Conservation (phyloP, 345 rosid species). For the Cardiospermum halicacabum region DNA sequence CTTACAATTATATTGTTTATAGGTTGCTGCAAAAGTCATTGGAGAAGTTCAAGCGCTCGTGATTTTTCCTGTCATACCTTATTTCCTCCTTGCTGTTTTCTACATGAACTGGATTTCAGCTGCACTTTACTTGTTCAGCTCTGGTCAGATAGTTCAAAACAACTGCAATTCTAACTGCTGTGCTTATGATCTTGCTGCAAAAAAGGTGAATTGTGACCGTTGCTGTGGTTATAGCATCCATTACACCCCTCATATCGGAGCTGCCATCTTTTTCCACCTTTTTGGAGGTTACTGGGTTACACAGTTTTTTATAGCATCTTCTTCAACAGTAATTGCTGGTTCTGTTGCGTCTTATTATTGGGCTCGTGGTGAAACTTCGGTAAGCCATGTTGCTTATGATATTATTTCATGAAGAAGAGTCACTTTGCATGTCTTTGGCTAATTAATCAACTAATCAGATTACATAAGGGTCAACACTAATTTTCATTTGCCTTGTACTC, state of each 20-base stretch:
- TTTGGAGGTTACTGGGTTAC: slow-evolving; percentile 99
- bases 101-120: slow-evolving; percentile 96
- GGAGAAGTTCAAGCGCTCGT: slow-evolving; percentile 97
- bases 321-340: slow-evolving; percentile 87
- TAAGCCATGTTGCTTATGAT: slow-evolving; percentile 29
- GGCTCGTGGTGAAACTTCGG: slow-evolving; percentile 85
- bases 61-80: slow-evolving; percentile 81
- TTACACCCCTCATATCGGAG: slow-evolving; percentile 89
- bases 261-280: slow-evolving; percentile 87
- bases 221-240: slow-evolving; percentile 88
- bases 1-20: slow-evolving; percentile 19
- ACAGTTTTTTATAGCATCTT: slow-evolving; percentile 76
- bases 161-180: slow-evolving; percentile 85
- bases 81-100: slow-evolving; percentile 68
- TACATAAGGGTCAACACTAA: not conserved
- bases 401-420: not conserved
- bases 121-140: slow-evolving; percentile 84
- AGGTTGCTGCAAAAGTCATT: slow-evolving; percentile 99
- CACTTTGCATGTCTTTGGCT: not conserved
- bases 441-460: not conserved
- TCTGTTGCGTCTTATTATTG: slow-evolving; percentile 96
- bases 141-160: slow-evolving; percentile 77
- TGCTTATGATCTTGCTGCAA: slow-evolving; percentile 73
- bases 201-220: slow-evolving; percentile 75
- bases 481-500: slow-evolving; percentile 14